A percentile compares a stretch with the other conserved stretches of the same genome.
Evolutionary conservation across 257 asterid genomes (phyloP).

Genomic region (Solanum acaule): DNA sequence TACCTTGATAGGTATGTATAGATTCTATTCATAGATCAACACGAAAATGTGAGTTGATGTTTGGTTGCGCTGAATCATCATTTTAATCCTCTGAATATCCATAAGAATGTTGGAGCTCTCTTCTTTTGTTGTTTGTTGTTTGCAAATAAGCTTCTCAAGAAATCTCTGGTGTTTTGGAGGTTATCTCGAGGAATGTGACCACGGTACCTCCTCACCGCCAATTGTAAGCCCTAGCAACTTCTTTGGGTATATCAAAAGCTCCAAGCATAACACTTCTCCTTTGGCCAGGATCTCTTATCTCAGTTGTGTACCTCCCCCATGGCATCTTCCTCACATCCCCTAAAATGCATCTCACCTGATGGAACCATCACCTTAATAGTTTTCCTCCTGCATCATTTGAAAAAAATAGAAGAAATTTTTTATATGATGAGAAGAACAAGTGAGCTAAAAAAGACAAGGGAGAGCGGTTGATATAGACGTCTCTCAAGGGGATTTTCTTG

Average conservation of each 20-base stretch:
- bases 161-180: no score
- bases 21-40: background rate
- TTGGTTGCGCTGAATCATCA: no score
- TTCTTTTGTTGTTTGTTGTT: no score
- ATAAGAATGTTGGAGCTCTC: no score
- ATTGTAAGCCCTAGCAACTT: constrained; percentile 4
- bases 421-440: background rate
- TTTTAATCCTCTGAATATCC: no score
- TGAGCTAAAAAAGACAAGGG: background rate
- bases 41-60: background rate
- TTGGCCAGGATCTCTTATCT: constrained; percentile 2
- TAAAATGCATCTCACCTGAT: background rate
- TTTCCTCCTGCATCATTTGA: background rate
- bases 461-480: background rate
- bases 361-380: background rate
- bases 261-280: background rate
- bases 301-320: background rate
- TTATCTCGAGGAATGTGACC: background rate
- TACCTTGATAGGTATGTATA: background rate
- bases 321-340: background rate
- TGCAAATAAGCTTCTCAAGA: no score
- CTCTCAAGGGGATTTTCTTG: no score
- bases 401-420: no score
- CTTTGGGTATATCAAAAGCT: background rate
- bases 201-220: background rate